phyloP scores from a whole-genome alignment of 192 early-diverging fungal species.

The Allomyces macrogynus region DNA sequence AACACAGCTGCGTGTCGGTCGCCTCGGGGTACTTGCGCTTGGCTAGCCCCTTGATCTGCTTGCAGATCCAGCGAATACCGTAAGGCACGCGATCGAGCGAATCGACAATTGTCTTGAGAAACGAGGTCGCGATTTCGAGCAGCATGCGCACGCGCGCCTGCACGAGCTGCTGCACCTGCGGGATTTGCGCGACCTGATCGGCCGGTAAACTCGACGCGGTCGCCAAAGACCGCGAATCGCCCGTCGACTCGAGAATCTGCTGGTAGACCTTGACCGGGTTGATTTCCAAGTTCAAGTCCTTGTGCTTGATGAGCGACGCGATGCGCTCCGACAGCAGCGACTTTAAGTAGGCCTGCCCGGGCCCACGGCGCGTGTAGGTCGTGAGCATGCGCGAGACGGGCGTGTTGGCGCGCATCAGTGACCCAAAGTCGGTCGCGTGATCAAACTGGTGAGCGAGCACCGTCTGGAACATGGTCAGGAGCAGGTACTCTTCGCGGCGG shows the following conservation, averaged over 20 bases:
- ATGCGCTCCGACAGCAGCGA: slow-evolving; percentile 59
- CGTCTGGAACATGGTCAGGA: slow-evolving; percentile 89
- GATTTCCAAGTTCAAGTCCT: slow-evolving; percentile 77
- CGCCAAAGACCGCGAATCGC: slow-evolving; percentile 10
- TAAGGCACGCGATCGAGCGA: slow-evolving; percentile 73
- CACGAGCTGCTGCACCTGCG: slow-evolving; percentile 68
- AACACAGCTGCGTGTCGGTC: slow-evolving; percentile 70
- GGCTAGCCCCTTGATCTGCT: slow-evolving; percentile 81
- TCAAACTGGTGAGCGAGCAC: slow-evolving; percentile 86
- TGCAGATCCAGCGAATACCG: slow-evolving; percentile 96
- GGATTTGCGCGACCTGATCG: slow-evolving; percentile 59
- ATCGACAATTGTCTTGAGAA: slow-evolving; percentile 67
- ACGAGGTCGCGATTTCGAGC: slow-evolving; percentile 65
- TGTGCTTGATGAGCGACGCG: slow-evolving; percentile 52
- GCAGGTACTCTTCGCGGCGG: slow-evolving; percentile 79
- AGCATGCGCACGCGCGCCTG: slow-evolving; percentile 58
- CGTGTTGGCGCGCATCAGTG: slow-evolving; percentile 78
- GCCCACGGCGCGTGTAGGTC: slow-evolving; percentile 81
- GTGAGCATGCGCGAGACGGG: slow-evolving; percentile 97
- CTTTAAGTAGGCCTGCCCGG: slow-evolving; percentile 76
- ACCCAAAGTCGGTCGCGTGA: slow-evolving; percentile 68
- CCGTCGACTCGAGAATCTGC: slow-evolving; percentile 17
- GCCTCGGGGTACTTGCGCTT: slow-evolving; percentile 84
- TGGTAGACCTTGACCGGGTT: slow-evolving; percentile 70
- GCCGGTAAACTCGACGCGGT: slow-evolving; percentile 33